These are phyloP conservation scores for Chloromonas sp. DNA, from an alignment of 163 green algal genomes.

Conservation along the genomic window DNA sequence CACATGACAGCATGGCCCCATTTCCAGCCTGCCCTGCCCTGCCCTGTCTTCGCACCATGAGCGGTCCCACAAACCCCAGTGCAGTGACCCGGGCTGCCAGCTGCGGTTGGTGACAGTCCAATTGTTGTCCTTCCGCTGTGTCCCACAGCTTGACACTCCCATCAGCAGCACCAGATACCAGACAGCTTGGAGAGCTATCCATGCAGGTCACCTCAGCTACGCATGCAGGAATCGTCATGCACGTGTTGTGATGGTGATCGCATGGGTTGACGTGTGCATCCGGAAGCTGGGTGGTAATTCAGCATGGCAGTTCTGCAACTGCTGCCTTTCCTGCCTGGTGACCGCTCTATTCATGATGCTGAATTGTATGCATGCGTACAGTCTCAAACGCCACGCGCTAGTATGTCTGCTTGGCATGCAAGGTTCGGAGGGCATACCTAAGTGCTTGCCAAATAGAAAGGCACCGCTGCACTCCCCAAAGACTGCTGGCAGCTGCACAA, in stretches of 20 bases:
- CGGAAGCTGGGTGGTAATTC: neutral
- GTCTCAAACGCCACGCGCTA: neutral
- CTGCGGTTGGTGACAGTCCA: neutral
- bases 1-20: neutral
- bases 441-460: constrained; percentile 22
- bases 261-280: neutral
- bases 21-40: neutral
- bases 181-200: neutral
- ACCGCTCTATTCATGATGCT: neutral
- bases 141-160: neutral
- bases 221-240: neutral
- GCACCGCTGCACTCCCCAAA: constrained; percentile 18
- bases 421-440: constrained; percentile 6
- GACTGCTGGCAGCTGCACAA: constrained; percentile 20
- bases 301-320: neutral
- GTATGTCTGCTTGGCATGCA: neutral
- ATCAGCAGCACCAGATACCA: neutral
- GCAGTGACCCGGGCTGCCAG: neutral
- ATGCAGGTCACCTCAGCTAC: neutral
- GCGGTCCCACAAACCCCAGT: neutral
- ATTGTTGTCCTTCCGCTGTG: neutral
- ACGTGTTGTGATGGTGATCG: too few relatives aligned
- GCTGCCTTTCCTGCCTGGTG: too few relatives aligned
- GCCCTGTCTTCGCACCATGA: neutral
- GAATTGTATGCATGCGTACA: neutral